These are phyloP conservation scores for Synchytrium microbalum DNA, from an alignment of 371 early-diverging fungal genomes.

Conservation along the genomic window DNA sequence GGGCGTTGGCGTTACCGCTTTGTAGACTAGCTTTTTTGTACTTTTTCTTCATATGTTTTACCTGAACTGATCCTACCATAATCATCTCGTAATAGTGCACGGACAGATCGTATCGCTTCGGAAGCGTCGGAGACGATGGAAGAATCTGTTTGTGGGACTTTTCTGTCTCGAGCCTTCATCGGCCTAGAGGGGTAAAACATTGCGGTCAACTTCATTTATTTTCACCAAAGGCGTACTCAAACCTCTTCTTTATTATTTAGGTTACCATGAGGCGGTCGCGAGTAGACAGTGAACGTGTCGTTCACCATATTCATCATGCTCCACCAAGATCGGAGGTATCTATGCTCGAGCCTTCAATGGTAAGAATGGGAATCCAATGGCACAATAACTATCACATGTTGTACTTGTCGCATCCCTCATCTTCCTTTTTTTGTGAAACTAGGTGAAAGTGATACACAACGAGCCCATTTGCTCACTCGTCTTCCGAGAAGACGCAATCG, in stretches of 20 bases:
- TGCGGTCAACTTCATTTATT: background rate
- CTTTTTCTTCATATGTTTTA: no score
- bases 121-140: slow-evolving; percentile 86
- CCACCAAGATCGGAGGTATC: slow-evolving; percentile 63
- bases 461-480: slow-evolving; percentile 65
- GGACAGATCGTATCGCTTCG: slow-evolving; percentile 76
- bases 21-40: slow-evolving; percentile 50
- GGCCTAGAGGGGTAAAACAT: slow-evolving; percentile 25
- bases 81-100: slow-evolving; percentile 83
- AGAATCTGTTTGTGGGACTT: slow-evolving; percentile 88
- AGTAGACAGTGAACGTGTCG: slow-evolving; percentile 15
- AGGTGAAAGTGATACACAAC: slow-evolving; percentile 57
- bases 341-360: slow-evolving; percentile 70
- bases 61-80: no score
- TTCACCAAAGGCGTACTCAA: background rate
- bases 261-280: slow-evolving; percentile 13
- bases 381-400: slow-evolving; percentile 6
- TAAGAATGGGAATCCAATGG: slow-evolving; percentile 13
- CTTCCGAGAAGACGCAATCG: slow-evolving; percentile 74
- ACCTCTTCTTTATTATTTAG: slow-evolving; percentile 6
- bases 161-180: slow-evolving; percentile 63
- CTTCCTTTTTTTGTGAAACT: background rate
- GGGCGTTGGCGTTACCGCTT: background rate
- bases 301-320: slow-evolving; percentile 43
- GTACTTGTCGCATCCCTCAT: background rate